Conservation (phyloP, 768 basidiomycete genomes). For the Trametes meyenii region DNA sequence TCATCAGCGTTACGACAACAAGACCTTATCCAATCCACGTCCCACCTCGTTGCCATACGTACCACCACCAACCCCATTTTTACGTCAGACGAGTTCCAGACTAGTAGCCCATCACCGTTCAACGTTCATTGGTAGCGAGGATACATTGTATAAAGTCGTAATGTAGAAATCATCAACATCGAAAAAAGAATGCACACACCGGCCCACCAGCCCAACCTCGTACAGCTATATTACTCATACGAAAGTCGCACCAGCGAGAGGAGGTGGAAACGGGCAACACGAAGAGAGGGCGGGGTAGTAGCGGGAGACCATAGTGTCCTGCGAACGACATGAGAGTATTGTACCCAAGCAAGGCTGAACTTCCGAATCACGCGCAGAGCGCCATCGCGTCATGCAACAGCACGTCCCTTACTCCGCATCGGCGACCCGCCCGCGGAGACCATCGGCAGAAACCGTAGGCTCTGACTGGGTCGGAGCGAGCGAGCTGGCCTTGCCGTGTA, state of each 20-base stretch:
- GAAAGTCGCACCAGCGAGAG: slow-evolving; percentile 6
- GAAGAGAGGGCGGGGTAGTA: not conserved
- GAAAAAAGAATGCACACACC: not conserved
- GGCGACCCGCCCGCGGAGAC: slow-evolving; percentile 48
- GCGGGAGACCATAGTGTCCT: slow-evolving; percentile 1
- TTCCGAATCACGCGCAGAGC: slow-evolving; percentile 2
- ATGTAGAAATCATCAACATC: slow-evolving; percentile 13
- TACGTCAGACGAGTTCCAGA: not conserved
- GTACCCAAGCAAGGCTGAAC: slow-evolving; percentile 16
- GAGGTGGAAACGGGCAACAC: not conserved
- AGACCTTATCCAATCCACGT: too few relatives aligned
- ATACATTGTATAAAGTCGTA: slow-evolving; percentile 13
- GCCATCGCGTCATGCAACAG: not conserved
- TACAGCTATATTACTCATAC: slow-evolving; percentile 1
- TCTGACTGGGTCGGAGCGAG: slow-evolving; percentile 42
- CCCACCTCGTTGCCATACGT: too few relatives aligned
- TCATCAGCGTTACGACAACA: too few relatives aligned
- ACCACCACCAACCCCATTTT: too few relatives aligned
- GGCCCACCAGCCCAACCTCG: not conserved
- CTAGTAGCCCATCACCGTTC: slow-evolving; percentile 9
- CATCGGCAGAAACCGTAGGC: slow-evolving; percentile 55
- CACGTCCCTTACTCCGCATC: slow-evolving; percentile 32
- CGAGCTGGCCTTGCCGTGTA: slow-evolving; percentile 39
- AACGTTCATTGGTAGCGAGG: slow-evolving; percentile 6
- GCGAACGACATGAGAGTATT: slow-evolving; percentile 9